Evolutionary conservation across 768 basidiomycete species (phyloP), one percentile per base, ranked within the genome.

Genomic region (Pleurotus citrinopileatus): DNA sequence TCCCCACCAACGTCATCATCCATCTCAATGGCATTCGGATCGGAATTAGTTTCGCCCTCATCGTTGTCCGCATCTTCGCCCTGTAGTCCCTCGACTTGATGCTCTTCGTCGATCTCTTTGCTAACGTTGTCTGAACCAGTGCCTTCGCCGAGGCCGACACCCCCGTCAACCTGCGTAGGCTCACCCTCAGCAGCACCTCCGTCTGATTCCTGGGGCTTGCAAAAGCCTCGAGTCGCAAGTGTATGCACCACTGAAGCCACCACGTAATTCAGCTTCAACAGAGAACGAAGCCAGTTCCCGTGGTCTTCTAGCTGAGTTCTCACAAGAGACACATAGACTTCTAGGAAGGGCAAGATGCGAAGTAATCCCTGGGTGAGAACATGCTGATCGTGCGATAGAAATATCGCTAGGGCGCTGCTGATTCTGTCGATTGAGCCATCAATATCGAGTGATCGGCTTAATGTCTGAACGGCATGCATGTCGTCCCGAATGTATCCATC

Each of bases 81-180:
- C 65, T 86, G 81, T 20, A 98, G 74, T 0, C 97, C 97, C 62
- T 99, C 97, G 5, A 98, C 90, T 62, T 99, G 96, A 62, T 90
- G 89, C 70, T 98, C 94, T 54, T 98, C 94, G 63, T 95, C 87
- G 51, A 98, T 94, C 64, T 98, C 91, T 62, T 94, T 88, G 75
- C 91, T 94, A 54, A 94, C 88, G 62, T 98, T 89, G 66, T 96
- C 82, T 26, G 76, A 73, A 0, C 97, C 97, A 2, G 80, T 74
- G 1, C 97, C 97, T 60, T 90, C 84, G 2, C 97, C 97, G 48
- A 99, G 71, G 3, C 97, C 97, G 2, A 89, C 82, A 3, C 96
- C 96, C 29, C 79, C 90, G 4, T 76, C 75, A 20, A 73, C 70
- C n/a, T 77, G 74, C 7, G 72, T 67, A 13, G 76, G 73, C 17